Percentiles rank a stretch among this genome's conserved stretches.
phyloP scores from a whole-genome alignment of 2,329 filamentous ascomycete species.

The Malbranchea cinnamomea region DNA sequence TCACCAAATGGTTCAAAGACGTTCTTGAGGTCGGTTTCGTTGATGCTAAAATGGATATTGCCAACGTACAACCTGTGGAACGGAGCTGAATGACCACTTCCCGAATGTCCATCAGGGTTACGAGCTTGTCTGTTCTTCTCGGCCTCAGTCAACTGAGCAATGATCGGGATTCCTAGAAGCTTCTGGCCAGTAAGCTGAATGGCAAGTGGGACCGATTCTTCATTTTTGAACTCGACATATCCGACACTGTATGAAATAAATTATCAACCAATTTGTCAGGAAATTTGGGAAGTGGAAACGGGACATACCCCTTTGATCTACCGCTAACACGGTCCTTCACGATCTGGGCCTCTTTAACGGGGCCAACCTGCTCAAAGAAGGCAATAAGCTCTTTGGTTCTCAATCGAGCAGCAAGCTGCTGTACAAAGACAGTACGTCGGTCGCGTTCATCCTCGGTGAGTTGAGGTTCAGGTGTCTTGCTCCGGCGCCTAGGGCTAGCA shows the following conservation, averaged over 20 bases:
- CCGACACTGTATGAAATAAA: conserved; percentile 58
- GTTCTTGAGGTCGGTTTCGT: conserved; percentile 84
- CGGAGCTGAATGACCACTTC: conserved; percentile 67
- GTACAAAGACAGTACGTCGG: conserved; percentile 91
- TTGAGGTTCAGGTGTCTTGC: conserved; percentile 48
- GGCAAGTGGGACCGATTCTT: conserved; percentile 83
- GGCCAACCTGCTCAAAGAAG: conserved; percentile 91
- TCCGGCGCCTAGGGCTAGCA: conserved; percentile 23
- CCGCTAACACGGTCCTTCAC: conserved; percentile 95
- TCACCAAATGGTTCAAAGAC: conserved; percentile 97
- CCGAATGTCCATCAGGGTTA: conserved; percentile 58
- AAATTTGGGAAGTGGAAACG: conserved; percentile 3
- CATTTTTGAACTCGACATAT: conserved; percentile 96
- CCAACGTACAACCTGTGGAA: conserved; percentile 98
- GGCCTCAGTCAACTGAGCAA: conserved; percentile 94
- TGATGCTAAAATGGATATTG: conserved; percentile 99
- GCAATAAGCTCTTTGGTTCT: conserved; percentile 82
- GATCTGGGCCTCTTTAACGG: conserved; percentile 94
- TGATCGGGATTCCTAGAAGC: conserved; percentile 95
- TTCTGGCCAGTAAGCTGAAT: conserved; percentile 98
- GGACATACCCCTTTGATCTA: conserved; percentile 82
- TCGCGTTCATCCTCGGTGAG: conserved; percentile 92
- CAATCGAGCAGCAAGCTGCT: conserved; percentile 88
- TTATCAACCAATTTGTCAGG: conserved; percentile 1
- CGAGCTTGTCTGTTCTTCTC: conserved; percentile 98